Percentiles rank a stretch among this genome's conserved stretches.
Conservation (phyloP, 2,329 filamentous ascomycete genomes). For the Xylaria sp. region DNA sequence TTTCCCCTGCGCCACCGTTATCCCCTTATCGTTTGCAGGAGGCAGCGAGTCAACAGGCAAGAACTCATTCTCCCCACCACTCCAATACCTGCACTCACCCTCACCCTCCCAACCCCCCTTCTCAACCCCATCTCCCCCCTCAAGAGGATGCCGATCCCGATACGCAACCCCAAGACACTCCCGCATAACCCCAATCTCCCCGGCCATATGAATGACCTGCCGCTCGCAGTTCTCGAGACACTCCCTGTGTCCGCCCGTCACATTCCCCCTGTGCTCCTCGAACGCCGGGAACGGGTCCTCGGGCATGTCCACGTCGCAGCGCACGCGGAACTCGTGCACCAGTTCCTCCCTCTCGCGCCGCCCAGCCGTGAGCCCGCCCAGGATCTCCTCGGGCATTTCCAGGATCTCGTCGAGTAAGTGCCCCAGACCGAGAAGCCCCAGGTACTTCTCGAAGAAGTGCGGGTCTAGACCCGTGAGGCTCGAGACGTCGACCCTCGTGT, state of each 20-base stretch:
- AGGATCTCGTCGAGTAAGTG: not conserved
- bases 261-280: constrained; percentile 11
- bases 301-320: constrained; percentile 38
- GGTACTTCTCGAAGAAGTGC: constrained; percentile 40
- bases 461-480: constrained; percentile 37
- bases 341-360: constrained; percentile 29
- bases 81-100: constrained; percentile 35
- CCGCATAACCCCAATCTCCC: constrained; percentile 11
- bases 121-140: not conserved
- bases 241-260: constrained; percentile 15
- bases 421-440: constrained; percentile 38
- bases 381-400: not conserved
- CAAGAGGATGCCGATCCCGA: not conserved
- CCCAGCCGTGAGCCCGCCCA: constrained; percentile 1
- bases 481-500: constrained; percentile 42
- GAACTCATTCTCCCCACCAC: constrained; percentile 23
- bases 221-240: constrained; percentile 44
- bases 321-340: constrained; percentile 43
- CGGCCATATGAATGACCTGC: constrained; percentile 34
- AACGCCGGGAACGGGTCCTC: constrained; percentile 18
- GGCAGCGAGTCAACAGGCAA: constrained; percentile 40
- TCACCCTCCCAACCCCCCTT: constrained; percentile 12
- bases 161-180: constrained; percentile 45
- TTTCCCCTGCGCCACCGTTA: not conserved
- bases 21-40: not conserved